These are phyloP conservation scores for Crithidia fasciculata DNA, from an alignment of 208 protist genomes.

Conservation along the genomic window DNA sequence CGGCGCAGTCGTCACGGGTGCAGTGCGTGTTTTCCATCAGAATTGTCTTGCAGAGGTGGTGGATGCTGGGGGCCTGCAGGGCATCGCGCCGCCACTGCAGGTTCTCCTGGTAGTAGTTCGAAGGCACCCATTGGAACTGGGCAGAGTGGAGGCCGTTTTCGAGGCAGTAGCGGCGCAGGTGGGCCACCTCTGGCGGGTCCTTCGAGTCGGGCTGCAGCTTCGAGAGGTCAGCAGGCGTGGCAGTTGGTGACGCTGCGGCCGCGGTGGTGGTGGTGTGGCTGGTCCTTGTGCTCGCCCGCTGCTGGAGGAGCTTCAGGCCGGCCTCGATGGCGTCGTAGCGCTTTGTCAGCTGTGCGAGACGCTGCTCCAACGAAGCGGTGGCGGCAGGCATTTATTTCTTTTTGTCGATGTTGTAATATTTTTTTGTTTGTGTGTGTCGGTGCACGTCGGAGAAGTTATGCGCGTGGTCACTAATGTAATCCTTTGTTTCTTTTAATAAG, in stretches of 20 bases:
- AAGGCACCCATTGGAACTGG: slow-evolving; percentile 85
- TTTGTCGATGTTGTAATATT: too few species aligned
- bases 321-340: slow-evolving; percentile 59
- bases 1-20: slow-evolving; percentile 57
- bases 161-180: slow-evolving; percentile 59
- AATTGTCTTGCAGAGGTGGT: slow-evolving; percentile 93
- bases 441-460: too few species aligned
- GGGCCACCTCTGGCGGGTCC: slow-evolving; percentile 72
- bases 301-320: slow-evolving; percentile 28
- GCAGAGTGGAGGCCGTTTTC: slow-evolving; percentile 53
- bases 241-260: background rate
- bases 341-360: slow-evolving; percentile 39
- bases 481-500: background rate
- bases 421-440: background rate
- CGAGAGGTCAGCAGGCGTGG: slow-evolving; percentile 28
- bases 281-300: slow-evolving; percentile 5
- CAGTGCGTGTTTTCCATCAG: slow-evolving; percentile 94
- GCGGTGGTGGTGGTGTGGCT: background rate
- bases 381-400: slow-evolving; percentile 1
- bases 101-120: slow-evolving; percentile 85
- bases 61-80: slow-evolving; percentile 71
- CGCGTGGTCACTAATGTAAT: too few species aligned
- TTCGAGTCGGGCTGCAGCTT: slow-evolving; percentile 61
- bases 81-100: slow-evolving; percentile 86
- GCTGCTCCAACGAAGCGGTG: slow-evolving; percentile 26